Base-by-base conservation (phyloP, 495 filamentous ascomycete species). In the Penicillium steckii region DNA sequence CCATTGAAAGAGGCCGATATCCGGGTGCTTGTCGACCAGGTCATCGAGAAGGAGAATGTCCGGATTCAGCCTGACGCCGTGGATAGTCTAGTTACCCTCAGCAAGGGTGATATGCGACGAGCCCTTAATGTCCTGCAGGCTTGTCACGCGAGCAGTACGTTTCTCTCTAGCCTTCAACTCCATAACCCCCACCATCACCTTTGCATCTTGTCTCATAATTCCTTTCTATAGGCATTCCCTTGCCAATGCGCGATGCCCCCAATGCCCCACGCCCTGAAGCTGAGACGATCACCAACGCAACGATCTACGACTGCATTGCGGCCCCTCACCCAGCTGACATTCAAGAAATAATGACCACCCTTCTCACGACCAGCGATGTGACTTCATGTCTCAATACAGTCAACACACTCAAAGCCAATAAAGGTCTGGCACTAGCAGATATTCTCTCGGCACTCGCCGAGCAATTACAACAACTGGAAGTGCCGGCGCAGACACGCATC, bases 241-340 rank as follows among this genome's bases (percentile, higher is more conserved):
- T 95, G 29, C 87, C 86, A 24, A 71, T 80, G 8, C 82, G 78
- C 44, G 77, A 85, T 48, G 81, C 70, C 0, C 80, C 87, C 24
- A 84, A 86, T 67, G 65, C 79, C 37, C 70, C 78, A 1, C 66
- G 60, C 15, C 74, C 76, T 3, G 70, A 80, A 64, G 62, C 88
- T 12, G 93, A 97, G 55, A 78, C 79, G 8, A 95, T 97, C 73
- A 97, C 92, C 21, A 87, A 90, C 55, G 80, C 85, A 37, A 92
- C 91, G 5, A 96, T 99, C 64, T 97, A 95, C 76, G 89, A 95
- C 70, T 99, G 94, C 68, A 94, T 99, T 65, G 95, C 95, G 24
- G 91, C 94, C 0, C 94, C 94, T 8, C 93, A 94, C 62, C 95
- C 94, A 0, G 80, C 82, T 1, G 94, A 96, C 62, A 96, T 97